phyloP scores from a whole-genome alignment of 2,329 filamentous ascomycete species.

The Exophiala mesophila region DNA sequence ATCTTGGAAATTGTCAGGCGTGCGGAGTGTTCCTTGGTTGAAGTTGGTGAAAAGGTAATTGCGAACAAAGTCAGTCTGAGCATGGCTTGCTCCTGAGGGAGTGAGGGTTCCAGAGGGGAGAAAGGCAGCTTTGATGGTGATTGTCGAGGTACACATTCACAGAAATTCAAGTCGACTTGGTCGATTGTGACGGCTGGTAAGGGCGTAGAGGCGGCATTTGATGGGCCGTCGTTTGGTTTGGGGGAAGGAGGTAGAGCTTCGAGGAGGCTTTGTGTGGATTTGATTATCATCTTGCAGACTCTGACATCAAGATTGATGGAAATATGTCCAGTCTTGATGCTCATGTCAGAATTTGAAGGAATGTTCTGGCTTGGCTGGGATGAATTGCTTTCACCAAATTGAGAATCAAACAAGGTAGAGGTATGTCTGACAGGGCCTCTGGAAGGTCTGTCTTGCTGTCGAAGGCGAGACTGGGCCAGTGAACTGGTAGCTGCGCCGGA shows the following conservation, averaged over 20 bases:
- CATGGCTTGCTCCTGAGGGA: conserved; percentile 11
- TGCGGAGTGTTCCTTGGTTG: conserved; percentile 1
- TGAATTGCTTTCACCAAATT: not conserved
- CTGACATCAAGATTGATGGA: conserved; percentile 20
- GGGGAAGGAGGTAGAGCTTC: conserved; percentile 8
- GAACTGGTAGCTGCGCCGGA: not conserved
- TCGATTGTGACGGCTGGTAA: conserved; percentile 9
- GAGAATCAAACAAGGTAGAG: not conserved
- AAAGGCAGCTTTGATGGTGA: conserved; percentile 14
- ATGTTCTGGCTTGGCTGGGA: not conserved
- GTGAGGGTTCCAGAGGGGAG: conserved; percentile 12
- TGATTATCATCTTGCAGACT: conserved; percentile 16
- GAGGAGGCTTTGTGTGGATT: conserved; percentile 10
- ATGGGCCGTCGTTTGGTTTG: not conserved
- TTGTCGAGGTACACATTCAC: conserved; percentile 15
- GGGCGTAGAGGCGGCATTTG: conserved; percentile 1
- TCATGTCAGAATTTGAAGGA: not conserved
- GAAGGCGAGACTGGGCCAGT: not conserved
- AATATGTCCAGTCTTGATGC: conserved; percentile 13
- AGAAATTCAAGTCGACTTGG: conserved; percentile 13
- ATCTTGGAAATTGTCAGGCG: conserved; percentile 36
- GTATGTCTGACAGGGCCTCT: not conserved
- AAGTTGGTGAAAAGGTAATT: conserved; percentile 4
- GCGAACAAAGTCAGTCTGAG: conserved; percentile 14
- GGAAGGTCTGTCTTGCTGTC: not conserved